Conservation (phyloP, 2,329 filamentous ascomycete species). For the Didymella keratinophila region DNA sequence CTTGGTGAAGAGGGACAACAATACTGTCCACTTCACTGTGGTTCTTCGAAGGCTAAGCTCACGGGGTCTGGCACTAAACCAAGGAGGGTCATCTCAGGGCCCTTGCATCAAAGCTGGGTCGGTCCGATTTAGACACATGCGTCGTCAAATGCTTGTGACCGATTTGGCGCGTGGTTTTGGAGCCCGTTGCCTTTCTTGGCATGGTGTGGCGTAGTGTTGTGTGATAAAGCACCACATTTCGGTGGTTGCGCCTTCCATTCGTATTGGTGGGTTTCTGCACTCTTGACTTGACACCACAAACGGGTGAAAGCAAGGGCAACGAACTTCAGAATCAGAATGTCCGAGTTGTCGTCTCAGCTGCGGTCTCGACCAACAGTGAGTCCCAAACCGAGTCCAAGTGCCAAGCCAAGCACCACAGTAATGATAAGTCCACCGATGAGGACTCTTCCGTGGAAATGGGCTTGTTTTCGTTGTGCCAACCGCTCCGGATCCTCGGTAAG, state of each 20-base stretch:
- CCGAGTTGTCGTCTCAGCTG: not conserved
- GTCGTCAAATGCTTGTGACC: not conserved
- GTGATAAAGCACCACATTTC: not conserved
- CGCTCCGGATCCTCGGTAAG: not conserved
- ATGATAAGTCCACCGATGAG: conserved; percentile 31
- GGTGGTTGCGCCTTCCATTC: not conserved
- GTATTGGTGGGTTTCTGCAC: not conserved
- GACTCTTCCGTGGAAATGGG: conserved; percentile 28
- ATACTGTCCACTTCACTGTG: not conserved
- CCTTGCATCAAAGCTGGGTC: not conserved
- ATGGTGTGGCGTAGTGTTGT: not conserved
- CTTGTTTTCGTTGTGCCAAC: not conserved
- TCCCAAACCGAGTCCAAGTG: conserved; percentile 65
- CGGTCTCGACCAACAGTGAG: conserved; percentile 49
- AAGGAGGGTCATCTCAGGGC: not conserved
- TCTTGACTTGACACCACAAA: not conserved
- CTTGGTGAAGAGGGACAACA: not conserved
- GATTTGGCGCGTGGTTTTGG: not conserved
- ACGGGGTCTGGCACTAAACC: not conserved
- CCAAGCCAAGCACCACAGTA: conserved; percentile 55
- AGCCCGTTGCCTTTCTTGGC: not conserved
- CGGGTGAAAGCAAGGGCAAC: not conserved
- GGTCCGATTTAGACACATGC: not conserved
- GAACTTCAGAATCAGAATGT: not conserved
- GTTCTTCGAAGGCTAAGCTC: not conserved